phyloP scores from a whole-genome alignment of 257 asterid genomes.

The Thymus quinquecostatus region DNA sequence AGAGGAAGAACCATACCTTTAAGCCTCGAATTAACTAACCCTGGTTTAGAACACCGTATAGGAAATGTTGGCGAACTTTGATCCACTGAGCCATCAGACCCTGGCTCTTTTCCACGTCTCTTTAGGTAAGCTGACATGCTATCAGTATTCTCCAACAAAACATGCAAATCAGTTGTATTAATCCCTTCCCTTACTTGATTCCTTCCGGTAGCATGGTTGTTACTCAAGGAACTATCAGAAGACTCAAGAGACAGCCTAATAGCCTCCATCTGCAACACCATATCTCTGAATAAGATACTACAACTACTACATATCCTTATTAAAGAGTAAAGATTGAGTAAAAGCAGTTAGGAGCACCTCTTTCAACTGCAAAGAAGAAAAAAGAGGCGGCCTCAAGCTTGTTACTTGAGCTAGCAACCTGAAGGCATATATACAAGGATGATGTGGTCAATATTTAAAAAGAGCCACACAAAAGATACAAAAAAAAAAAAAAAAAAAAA shows the following conservation, averaged over 20 bases:
- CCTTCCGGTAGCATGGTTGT: slow-evolving; percentile 32
- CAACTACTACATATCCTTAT: slow-evolving; percentile 20
- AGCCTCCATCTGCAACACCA: slow-evolving; percentile 64
- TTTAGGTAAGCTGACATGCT: slow-evolving; percentile 33
- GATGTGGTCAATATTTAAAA: slow-evolving; percentile 17
- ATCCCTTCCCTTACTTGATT: slow-evolving; percentile 34
- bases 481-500: not conserved
- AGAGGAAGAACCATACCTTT: slow-evolving; percentile 67
- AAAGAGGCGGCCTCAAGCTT: slow-evolving; percentile 59
- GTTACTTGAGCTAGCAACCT: slow-evolving; percentile 66
- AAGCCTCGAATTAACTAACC: slow-evolving; percentile 49
- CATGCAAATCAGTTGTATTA: slow-evolving; percentile 33
- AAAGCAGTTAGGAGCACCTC: slow-evolving; percentile 49
- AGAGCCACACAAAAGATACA: slow-evolving; percentile 22
- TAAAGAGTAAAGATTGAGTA: not conserved
- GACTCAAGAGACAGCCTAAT: slow-evolving; percentile 46
- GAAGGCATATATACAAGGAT: slow-evolving; percentile 35
- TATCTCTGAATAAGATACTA: slow-evolving; percentile 35
- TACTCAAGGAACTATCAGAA: slow-evolving; percentile 35
- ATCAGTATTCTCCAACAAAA: slow-evolving; percentile 38
- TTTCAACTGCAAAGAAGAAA: slow-evolving; percentile 67
- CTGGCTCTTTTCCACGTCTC: slow-evolving; percentile 38
- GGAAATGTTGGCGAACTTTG: slow-evolving; percentile 35
- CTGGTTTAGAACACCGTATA: slow-evolving; percentile 39
- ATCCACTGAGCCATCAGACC: slow-evolving; percentile 41